Base-by-base conservation (phyloP, 805 yeast species). In the Vanderwaltozyma yarrowii region DNA sequence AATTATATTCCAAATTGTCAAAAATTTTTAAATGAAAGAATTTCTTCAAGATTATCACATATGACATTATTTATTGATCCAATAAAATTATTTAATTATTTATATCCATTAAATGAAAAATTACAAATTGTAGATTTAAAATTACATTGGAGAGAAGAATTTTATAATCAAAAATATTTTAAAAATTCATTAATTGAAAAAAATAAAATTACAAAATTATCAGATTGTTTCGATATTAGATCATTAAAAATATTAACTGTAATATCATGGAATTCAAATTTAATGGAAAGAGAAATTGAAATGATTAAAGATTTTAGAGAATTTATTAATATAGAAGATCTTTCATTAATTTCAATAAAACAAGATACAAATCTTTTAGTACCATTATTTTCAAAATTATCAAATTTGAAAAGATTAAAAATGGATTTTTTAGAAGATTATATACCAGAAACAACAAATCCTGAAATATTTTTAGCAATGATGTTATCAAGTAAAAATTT, bases 191-290 rank as follows among this genome's bases (percentile, higher is more conserved):
- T 50, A 25, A 21, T 9, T 21, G 38, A 43, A 24, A 46, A 47
- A 5, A 45, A 46, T 28, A 45, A 46, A 31, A 38, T 49, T 8
- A 44, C 46, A 3, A 48, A 49, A 38, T 45, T 65, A 20, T 54
- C 58, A 7, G 69, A 66, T 31, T 41, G 66, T 2, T 64, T 66
- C 36, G 67, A 64, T 42, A 45, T 52, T 2, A 46, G 60, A 33
- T 45, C 56, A 3, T 47, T 66, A 37, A 61, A 59, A 39, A 54
- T 59, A 0, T 46, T 66, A 23, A 65, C 71, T 0, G 54, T 66
- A 4, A 65, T 66, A 5, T 66, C 71, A 3, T 66, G 71, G 71
- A 62, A 56, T 44, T 68, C 65, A 36, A 50, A 55, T n/a, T 39
- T 56, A 14, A 42, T 49, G 13, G 50, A 58, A n/a, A 50, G 62